These are phyloP conservation scores for Fagopyrum tataricum DNA, from an alignment of 148 eudicot genomes.

Conservation along the genomic window DNA sequence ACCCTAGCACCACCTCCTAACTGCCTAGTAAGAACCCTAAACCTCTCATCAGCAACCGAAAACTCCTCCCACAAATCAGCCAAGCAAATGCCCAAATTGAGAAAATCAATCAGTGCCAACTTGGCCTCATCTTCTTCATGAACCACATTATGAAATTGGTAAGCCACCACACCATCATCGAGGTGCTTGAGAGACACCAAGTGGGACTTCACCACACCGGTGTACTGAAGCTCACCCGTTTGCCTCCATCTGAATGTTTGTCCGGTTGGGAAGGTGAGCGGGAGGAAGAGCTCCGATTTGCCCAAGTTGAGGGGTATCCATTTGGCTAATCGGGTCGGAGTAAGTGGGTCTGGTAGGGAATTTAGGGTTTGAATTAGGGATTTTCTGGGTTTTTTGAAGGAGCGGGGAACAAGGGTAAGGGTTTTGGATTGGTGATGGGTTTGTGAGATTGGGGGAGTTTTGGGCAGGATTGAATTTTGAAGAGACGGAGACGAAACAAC, in stretches of 20 bases:
- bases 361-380: slow-evolving; percentile 30
- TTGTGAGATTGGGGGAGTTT: slow-evolving; percentile 43
- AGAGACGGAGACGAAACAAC: slow-evolving; percentile 11
- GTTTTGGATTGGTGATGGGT: slow-evolving; percentile 19
- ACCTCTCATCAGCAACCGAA: slow-evolving; percentile 53
- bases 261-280: slow-evolving; percentile 90
- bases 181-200: slow-evolving; percentile 66
- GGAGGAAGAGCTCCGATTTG: slow-evolving; percentile 62
- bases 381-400: slow-evolving; percentile 31
- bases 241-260: slow-evolving; percentile 94
- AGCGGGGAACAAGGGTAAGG: slow-evolving; percentile 19
- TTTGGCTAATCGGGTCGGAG: slow-evolving; percentile 15
- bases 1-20: slow-evolving; percentile 92
- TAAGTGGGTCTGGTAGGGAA: slow-evolving; percentile 11
- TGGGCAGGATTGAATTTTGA: slow-evolving; percentile 19
- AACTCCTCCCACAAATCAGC: slow-evolving; percentile 61
- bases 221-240: slow-evolving; percentile 53
- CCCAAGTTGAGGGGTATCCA: slow-evolving; percentile 67
- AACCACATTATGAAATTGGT: slow-evolving; percentile 32
- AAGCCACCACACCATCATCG: slow-evolving; percentile 45
- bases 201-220: slow-evolving; percentile 71
- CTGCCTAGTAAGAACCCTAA: slow-evolving; percentile 45
- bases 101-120: slow-evolving; percentile 55
- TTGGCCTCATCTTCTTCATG: slow-evolving; percentile 26
- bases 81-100: slow-evolving; percentile 63